These are phyloP conservation scores for Rubus parviflorus DNA, from an alignment of 306 rosid species.

Conservation along the genomic window DNA sequence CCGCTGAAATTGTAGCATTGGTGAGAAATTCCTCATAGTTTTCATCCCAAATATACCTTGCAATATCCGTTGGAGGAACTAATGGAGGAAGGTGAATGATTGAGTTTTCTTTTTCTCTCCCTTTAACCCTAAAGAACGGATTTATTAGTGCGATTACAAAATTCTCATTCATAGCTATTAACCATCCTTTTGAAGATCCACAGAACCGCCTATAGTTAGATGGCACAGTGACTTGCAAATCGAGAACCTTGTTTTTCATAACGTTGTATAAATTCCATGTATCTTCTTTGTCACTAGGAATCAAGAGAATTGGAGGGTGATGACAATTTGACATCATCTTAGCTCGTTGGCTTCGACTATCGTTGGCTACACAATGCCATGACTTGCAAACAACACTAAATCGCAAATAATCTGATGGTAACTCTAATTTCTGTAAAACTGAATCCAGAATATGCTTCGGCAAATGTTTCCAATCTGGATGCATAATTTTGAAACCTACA, in stretches of 20 bases:
- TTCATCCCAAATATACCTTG: neutral
- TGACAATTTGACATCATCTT: neutral
- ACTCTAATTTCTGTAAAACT: neutral
- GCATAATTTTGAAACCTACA: too few relatives aligned
- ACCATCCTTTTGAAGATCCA: slow-evolving; percentile 16
- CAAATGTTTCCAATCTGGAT: neutral
- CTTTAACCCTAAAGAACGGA: neutral
- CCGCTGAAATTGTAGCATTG: neutral
- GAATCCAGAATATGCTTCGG: neutral
- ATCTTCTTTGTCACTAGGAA: neutral
- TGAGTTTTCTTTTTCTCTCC: neutral
- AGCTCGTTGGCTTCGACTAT: neutral
- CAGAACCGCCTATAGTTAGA: neutral
- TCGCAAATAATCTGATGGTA: neutral
- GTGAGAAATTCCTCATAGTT: neutral
- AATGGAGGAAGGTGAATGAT: slow-evolving; percentile 2
- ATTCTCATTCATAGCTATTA: neutral
- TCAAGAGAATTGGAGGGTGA: slow-evolving; percentile 1
- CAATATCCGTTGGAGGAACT: neutral
- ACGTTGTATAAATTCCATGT: neutral
- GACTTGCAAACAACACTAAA: too few relatives aligned
- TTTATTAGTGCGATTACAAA: neutral
- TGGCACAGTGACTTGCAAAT: neutral
- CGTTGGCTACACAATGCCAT: neutral
- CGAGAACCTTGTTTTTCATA: neutral